A percentile compares a stretch with the other conserved stretches of the same genome.
Conservation (phyloP, 2,329 filamentous ascomycete species). For the Trichoderma afroharzianum region DNA sequence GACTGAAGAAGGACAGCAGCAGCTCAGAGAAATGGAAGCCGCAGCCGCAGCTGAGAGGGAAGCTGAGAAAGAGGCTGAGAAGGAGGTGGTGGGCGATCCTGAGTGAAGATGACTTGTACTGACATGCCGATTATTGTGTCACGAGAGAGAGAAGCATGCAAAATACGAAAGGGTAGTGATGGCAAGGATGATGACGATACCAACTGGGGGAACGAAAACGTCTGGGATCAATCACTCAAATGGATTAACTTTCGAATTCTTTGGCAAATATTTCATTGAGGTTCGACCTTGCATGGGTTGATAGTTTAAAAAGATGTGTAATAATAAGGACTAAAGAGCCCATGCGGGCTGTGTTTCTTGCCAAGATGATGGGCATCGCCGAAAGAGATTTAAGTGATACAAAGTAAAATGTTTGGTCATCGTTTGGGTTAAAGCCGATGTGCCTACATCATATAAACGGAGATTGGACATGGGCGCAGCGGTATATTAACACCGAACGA, state of each 20-base stretch:
- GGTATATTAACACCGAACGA: not conserved
- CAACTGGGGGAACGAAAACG: not conserved
- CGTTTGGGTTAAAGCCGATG: not conserved
- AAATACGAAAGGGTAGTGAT: too few species aligned
- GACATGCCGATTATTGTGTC: too few species aligned
- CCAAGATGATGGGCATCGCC: not conserved
- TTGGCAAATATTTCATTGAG: not conserved
- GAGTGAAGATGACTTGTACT: conserved; percentile 30
- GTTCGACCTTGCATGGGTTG: not conserved
- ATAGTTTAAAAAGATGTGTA: not conserved
- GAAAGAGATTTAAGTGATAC: not conserved
- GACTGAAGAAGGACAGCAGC: conserved; percentile 77
- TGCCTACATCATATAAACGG: not conserved
- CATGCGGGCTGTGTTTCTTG: not conserved
- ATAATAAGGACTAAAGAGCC: not conserved
- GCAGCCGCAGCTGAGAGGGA: conserved; percentile 24
- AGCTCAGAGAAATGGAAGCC: conserved; percentile 68
- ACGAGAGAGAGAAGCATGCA: too few species aligned
- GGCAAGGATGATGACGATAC: not conserved
- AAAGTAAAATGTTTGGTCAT: not conserved
- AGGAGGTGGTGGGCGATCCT: conserved; percentile 31
- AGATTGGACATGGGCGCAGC: not conserved
- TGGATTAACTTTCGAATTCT: not conserved
- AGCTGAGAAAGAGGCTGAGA: not conserved
- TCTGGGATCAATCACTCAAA: not conserved